Evolutionary conservation across 2,329 filamentous ascomycete genomes (phyloP).

Genomic region (Cladosporium colombiae): DNA sequence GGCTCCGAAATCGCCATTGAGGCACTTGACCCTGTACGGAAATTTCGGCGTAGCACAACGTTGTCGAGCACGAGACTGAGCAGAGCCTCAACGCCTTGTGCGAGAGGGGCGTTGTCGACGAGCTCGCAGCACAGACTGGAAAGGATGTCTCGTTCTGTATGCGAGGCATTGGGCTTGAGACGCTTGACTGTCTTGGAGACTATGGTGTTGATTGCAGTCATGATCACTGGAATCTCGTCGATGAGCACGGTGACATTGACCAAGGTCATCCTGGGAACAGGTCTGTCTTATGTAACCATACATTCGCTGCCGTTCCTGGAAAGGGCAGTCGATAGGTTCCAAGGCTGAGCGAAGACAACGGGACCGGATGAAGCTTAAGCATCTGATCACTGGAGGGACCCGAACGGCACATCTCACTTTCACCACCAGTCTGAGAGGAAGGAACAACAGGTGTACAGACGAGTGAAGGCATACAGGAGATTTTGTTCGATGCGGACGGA

Average conservation of each 20-base stretch:
- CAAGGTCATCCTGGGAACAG: neutral
- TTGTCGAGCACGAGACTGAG: neutral
- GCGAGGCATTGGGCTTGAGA: neutral
- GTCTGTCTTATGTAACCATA: neutral
- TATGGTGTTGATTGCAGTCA: neutral
- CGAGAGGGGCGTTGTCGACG: neutral
- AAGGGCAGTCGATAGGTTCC: neutral
- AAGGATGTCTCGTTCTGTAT: conserved; percentile 1
- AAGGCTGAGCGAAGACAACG: neutral
- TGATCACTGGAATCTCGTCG: neutral
- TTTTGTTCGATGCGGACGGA: too few relatives aligned
- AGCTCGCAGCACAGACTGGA: neutral
- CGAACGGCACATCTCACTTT: neutral
- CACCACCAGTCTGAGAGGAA: neutral
- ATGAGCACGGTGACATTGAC: neutral
- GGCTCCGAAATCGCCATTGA: neutral
- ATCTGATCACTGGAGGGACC: neutral
- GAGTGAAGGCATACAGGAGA: too few relatives aligned
- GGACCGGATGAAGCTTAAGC: neutral
- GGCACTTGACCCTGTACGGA: neutral
- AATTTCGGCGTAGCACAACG: neutral
- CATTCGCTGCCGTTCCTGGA: neutral
- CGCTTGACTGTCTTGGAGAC: neutral
- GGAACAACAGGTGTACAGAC: too few relatives aligned
- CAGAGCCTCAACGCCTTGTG: neutral